Base-by-base conservation (phyloP, 2,329 filamentous ascomycete genomes). In the Diplodia intermedia region DNA sequence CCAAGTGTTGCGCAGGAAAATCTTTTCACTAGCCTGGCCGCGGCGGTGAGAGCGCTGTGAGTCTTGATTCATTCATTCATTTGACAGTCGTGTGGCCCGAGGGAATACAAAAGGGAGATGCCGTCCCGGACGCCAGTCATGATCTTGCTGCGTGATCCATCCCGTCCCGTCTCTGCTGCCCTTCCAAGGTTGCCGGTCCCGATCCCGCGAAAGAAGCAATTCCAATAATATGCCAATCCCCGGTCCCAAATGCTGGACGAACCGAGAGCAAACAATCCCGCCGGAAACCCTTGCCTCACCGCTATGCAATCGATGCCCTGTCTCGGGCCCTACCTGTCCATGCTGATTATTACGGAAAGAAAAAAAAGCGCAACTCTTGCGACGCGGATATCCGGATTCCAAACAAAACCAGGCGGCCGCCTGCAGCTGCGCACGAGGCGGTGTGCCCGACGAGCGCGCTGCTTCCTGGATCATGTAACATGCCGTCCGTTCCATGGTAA, bases 71-170 rank as follows among this genome's bases (percentile, higher is more conserved):
- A 63, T 63, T 63, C 60, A 63, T 63, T 63, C 60, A 63, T 63
- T 38, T 26, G 40, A 49, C 26, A 29, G 55, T 47, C 55, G 55
- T 62, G 57, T 57, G 57, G 55, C 66, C 67, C 31, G 60, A 14
- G 66, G 70, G 60, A 63, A 52, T 63, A 63, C 60, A 63, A 63
- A 63, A 63, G 60, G 60, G 60, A 52, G 60, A 63, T 63, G 11
- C 60, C 60, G 60, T 63, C 60, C 60, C 26, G 57, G 40, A 61
- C 57, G 57, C 57, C 57, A 49, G 38, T 60, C 56, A 60, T 62
- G 43, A 49, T 61, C 47, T 49, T 61, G 57, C 57, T 33, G 57
- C 47, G 47, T 63, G 43, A 63, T 63, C 43, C 47, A 52, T 63
- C 31, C 60, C 60, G 60, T 63, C 60, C 47, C 60, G 57, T 31